phyloP scores from a whole-genome alignment of 1,284 basidiomycete species.

The Cryptococcus hybrid region DNA sequence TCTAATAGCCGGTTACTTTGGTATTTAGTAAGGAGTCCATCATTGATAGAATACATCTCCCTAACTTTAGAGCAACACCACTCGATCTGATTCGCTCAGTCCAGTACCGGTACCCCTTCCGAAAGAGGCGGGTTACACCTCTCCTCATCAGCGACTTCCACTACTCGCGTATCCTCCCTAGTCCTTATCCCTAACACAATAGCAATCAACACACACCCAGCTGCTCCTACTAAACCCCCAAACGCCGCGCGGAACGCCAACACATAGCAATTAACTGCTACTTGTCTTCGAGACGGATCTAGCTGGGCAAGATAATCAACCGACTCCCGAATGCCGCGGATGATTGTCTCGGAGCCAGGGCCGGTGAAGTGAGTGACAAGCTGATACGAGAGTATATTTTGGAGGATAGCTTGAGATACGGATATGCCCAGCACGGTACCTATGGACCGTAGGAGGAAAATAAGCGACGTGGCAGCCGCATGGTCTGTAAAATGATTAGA shows the following conservation, averaged over 20 bases:
- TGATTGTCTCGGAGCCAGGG: constrained; percentile 4
- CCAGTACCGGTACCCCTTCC: no score
- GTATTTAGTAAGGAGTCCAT: no score
- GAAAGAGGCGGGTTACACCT: no score
- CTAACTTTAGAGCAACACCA: no score
- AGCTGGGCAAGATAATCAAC: constrained; percentile 12
- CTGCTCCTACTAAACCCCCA: constrained; percentile 4
- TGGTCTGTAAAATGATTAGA: constrained; percentile 13
- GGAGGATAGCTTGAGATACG: constrained; percentile 21
- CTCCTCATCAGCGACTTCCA: no score
- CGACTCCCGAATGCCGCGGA: constrained; percentile 16
- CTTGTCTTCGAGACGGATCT: constrained; percentile 1
- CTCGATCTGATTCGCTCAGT: no score
- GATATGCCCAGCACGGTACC: constrained; percentile 20
- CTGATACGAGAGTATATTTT: constrained; percentile 15
- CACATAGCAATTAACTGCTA: constrained; percentile 10
- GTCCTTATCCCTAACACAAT: constrained; percentile 5
- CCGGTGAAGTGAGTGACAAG: constrained; percentile 7
- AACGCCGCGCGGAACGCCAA: constrained; percentile 17
- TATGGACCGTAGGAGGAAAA: constrained; percentile 20
- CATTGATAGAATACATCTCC: no score
- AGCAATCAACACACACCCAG: constrained; percentile 4
- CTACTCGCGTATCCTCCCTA: no score
- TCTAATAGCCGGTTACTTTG: no score
- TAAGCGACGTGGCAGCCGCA: constrained; percentile 19